phyloP scores from a whole-genome alignment of 2,329 filamentous ascomycete genomes.

The Parastagonospora avenae region DNA sequence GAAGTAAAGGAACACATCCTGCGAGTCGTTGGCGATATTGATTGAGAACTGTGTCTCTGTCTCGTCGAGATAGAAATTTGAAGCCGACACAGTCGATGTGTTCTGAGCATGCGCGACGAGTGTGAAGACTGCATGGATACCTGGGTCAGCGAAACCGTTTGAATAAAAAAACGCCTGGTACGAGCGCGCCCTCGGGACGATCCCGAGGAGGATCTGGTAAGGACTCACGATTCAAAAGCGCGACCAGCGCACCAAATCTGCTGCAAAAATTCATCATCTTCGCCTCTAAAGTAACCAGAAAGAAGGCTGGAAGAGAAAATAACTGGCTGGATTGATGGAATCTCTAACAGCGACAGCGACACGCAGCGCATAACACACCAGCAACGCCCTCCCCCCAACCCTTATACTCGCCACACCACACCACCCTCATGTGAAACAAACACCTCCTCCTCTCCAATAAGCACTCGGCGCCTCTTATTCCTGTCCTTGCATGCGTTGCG shows the following conservation, averaged over 20 bases:
- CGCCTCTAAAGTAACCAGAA: background rate
- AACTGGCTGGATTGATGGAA: no score
- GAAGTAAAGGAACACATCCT: conserved; percentile 44
- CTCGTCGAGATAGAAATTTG: conserved; percentile 38
- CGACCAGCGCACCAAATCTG: conserved; percentile 12
- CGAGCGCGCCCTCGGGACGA: background rate
- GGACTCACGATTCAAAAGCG: conserved; percentile 15
- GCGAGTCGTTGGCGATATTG: conserved; percentile 38
- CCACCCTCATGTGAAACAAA: background rate
- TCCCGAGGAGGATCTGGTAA: background rate
- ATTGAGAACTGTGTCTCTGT: conserved; percentile 45
- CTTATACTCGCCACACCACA: background rate
- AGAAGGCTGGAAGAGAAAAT: no score
- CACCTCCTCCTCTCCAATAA: background rate
- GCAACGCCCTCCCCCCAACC: background rate
- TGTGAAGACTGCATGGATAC: conserved; percentile 18
- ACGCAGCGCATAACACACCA: background rate
- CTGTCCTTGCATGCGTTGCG: background rate
- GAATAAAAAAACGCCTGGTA: no score
- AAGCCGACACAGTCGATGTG: conserved; percentile 16
- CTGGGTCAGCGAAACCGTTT: no score
- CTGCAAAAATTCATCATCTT: conserved; percentile 2
- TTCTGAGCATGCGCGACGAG: conserved; percentile 20
- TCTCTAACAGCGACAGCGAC: background rate
- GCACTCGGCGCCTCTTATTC: background rate